These are phyloP conservation scores for Crithidia thermophila DNA, from an alignment of 208 protist genomes.

Conservation along the genomic window DNA sequence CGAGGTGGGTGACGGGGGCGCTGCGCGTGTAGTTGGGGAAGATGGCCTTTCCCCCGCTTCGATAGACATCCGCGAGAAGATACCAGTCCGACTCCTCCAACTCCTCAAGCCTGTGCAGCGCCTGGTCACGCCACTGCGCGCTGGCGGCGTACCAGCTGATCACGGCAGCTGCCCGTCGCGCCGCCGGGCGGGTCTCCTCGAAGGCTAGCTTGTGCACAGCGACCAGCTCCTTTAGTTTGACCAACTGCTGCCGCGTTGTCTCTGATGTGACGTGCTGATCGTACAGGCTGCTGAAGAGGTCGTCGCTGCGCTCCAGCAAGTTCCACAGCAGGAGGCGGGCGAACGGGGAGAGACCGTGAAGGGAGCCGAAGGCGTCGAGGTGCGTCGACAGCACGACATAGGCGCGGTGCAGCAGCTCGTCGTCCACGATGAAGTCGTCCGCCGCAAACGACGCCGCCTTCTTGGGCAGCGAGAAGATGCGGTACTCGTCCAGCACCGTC, in stretches of 20 bases:
- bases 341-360: slow-evolving; percentile 72
- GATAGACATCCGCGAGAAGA: slow-evolving; percentile 53
- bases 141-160: slow-evolving; percentile 82
- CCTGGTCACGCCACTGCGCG: slow-evolving; percentile 88
- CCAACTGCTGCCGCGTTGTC: slow-evolving; percentile 31
- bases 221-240: slow-evolving; percentile 28
- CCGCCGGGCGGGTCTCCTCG: slow-evolving; percentile 36
- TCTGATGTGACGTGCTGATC: slow-evolving; percentile 29
- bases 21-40: slow-evolving; percentile 79
- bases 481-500: slow-evolving; percentile 77
- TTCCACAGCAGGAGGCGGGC: slow-evolving; percentile 73
- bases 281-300: slow-evolving; percentile 49
- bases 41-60: slow-evolving; percentile 33
- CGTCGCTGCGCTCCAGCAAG: slow-evolving; percentile 67
- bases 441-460: slow-evolving; percentile 69
- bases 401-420: slow-evolving; percentile 78
- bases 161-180: slow-evolving; percentile 54
- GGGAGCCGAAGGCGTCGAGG: slow-evolving; percentile 71
- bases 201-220: slow-evolving; percentile 34
- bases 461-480: slow-evolving; percentile 87
- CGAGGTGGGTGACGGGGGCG: slow-evolving; percentile 34
- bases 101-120: slow-evolving; percentile 55
- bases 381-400: slow-evolving; percentile 67
- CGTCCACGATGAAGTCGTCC: slow-evolving; percentile 88
- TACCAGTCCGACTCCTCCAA: slow-evolving; percentile 80